These are phyloP conservation scores for Auriscalpium vulgare DNA, from an alignment of 768 basidiomycete genomes.

Conservation along the genomic window DNA sequence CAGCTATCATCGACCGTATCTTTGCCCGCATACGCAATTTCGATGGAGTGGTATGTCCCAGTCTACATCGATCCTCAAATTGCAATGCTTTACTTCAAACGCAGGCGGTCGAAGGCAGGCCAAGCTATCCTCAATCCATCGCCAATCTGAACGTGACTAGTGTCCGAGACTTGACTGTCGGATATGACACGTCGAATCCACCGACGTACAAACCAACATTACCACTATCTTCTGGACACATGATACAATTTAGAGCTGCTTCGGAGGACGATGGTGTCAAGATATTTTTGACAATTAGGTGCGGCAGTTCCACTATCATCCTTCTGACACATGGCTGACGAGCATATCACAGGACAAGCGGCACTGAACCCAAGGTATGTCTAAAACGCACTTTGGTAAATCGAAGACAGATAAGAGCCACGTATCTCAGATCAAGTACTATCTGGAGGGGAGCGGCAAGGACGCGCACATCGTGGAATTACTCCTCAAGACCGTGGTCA, in stretches of 20 bases:
- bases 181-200: slow-evolving; percentile 72
- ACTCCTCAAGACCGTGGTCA: slow-evolving; percentile 47
- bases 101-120: slow-evolving; percentile 16
- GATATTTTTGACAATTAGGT: slow-evolving; percentile 69
- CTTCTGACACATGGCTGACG: background rate
- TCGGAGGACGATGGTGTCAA: slow-evolving; percentile 29
- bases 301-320: slow-evolving; percentile 7
- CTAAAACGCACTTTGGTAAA: background rate
- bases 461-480: slow-evolving; percentile 37
- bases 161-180: slow-evolving; percentile 68
- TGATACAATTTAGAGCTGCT: slow-evolving; percentile 72
- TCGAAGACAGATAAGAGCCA: background rate
- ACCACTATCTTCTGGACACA: slow-evolving; percentile 72
- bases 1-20: slow-evolving; percentile 56
- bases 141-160: slow-evolving; percentile 52
- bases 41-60: slow-evolving; percentile 27
- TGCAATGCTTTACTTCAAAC: slow-evolving; percentile 1
- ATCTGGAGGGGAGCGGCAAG: slow-evolving; percentile 71
- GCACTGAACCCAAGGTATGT: slow-evolving; percentile 81
- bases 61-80: background rate
- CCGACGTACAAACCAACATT: slow-evolving; percentile 53
- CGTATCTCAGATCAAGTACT: slow-evolving; percentile 66
- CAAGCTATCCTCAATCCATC: slow-evolving; percentile 53
- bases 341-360: slow-evolving; percentile 54
- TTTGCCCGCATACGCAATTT: slow-evolving; percentile 61